Conservation (phyloP, 1,139 yeast genomes). For the Sugiyamaella grinbergsii region DNA sequence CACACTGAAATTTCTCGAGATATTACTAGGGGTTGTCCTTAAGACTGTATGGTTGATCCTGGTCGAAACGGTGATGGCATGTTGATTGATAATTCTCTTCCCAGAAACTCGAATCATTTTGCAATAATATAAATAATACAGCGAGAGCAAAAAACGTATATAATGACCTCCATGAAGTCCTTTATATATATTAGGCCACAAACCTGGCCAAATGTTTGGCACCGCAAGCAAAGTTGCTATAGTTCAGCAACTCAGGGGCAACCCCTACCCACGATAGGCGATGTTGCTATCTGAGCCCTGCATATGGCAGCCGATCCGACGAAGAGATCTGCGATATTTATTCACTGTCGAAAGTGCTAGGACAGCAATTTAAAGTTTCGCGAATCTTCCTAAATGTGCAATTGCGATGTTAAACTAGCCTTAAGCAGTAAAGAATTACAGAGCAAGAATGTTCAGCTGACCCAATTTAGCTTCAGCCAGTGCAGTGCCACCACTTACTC, state of each 20-base stretch:
- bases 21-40: not conserved
- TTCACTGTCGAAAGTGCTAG: not conserved
- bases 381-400: too few species aligned
- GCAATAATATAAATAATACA: not conserved
- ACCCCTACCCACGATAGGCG: conserved; percentile 3
- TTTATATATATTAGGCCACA: not conserved
- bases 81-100: conserved; percentile 7
- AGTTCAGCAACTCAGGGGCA: conserved; percentile 13
- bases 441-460: too few species aligned
- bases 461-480: too few species aligned
- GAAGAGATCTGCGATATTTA: not conserved
- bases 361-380: not conserved
- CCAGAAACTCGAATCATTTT: conserved; percentile 14
- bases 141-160: too few species aligned
- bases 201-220: not conserved
- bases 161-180: too few species aligned
- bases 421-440: too few species aligned
- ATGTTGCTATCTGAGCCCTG: conserved; percentile 6
- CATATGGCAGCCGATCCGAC: too few species aligned
- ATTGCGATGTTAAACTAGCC: too few species aligned
- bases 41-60: not conserved
- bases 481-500: conserved; percentile 27
- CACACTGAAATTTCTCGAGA: not conserved
- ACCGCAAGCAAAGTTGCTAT: conserved; percentile 9
- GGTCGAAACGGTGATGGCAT: too few species aligned